These are phyloP conservation scores for Calendula officinalis DNA, from an alignment of 129 eudicot species.

Conservation along the genomic window DNA sequence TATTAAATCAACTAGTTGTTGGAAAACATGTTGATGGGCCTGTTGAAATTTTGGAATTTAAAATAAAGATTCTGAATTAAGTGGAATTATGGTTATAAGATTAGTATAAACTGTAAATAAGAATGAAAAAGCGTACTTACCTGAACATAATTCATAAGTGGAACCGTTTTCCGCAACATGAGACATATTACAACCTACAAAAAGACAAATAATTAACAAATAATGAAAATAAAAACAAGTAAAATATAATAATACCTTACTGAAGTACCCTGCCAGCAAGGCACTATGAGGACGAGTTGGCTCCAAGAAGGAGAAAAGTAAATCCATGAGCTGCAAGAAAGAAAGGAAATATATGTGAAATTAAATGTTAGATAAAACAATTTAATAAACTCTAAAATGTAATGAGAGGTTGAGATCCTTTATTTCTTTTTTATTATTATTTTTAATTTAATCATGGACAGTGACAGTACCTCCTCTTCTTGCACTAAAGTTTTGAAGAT, in stretches of 20 bases:
- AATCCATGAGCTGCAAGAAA: conserved; percentile 64
- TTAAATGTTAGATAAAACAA: neutral
- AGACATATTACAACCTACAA: conserved; percentile 81
- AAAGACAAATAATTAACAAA: neutral
- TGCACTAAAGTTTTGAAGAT: conserved; percentile 78
- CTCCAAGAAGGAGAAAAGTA: conserved; percentile 86
- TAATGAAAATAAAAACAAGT: neutral
- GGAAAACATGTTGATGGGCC: conserved; percentile 78
- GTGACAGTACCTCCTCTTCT: conserved; percentile 64
- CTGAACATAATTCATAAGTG: conserved; percentile 29
- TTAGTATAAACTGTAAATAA: neutral
- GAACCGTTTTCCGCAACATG: conserved; percentile 76
- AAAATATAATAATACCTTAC: conserved; percentile 50
- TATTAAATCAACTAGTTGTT: conserved; percentile 31
- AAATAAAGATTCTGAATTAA: neutral
- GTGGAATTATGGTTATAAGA: neutral
- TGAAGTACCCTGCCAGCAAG: conserved; percentile 83
- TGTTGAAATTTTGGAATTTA: conserved; percentile 29
- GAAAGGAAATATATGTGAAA: neutral
- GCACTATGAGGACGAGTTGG: conserved; percentile 80
- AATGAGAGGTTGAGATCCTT: too few species aligned
- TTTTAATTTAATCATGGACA: too few species aligned
- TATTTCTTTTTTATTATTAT: too few species aligned
- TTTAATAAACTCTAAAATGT: too few species aligned
- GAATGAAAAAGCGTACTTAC: conserved; percentile 26